phyloP scores from a whole-genome alignment of 768 basidiomycete genomes.

The Galerina marginata region DNA sequence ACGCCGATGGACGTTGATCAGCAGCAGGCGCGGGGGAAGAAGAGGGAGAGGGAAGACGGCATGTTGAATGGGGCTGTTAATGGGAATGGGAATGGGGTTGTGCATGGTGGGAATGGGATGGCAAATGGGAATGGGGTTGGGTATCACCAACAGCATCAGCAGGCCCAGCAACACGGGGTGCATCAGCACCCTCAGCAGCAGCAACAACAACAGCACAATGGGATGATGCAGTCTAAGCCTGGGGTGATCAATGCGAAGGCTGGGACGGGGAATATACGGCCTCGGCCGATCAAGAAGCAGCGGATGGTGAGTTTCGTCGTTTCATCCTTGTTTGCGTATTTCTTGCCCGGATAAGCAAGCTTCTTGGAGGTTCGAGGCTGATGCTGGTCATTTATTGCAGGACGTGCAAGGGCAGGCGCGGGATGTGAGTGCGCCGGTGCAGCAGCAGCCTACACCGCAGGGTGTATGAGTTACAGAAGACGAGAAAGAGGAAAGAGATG shows the following conservation, averaged over 20 bases:
- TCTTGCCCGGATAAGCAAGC: neutral
- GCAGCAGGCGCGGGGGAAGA: constrained; percentile 42
- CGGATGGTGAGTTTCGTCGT: constrained; percentile 59
- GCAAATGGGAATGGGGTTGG: neutral
- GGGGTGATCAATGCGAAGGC: constrained; percentile 57
- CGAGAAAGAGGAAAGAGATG: neutral
- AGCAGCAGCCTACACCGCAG: constrained; percentile 79
- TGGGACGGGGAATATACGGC: constrained; percentile 60
- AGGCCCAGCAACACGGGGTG: neutral
- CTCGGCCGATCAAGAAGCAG: constrained; percentile 78
- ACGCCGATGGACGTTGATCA: constrained; percentile 39
- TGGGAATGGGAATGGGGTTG: constrained; percentile 36
- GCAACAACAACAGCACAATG: constrained; percentile 23
- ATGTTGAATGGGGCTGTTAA: constrained; percentile 33
- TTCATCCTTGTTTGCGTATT: constrained; percentile 6
- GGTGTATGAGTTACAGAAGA: constrained; percentile 47
- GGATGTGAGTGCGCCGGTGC: constrained; percentile 58
- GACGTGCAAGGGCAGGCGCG: constrained; percentile 69
- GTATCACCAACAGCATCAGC: neutral
- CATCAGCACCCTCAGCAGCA: neutral
- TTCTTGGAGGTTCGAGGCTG: too few species aligned
- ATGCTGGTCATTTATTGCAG: constrained; percentile 35
- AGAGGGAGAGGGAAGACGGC: constrained; percentile 48
- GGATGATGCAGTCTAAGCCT: constrained; percentile 25
- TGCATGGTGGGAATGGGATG: constrained; percentile 34